Conservation (phyloP, 768 basidiomycete genomes). For the Gelatoporia subvermispora region DNA sequence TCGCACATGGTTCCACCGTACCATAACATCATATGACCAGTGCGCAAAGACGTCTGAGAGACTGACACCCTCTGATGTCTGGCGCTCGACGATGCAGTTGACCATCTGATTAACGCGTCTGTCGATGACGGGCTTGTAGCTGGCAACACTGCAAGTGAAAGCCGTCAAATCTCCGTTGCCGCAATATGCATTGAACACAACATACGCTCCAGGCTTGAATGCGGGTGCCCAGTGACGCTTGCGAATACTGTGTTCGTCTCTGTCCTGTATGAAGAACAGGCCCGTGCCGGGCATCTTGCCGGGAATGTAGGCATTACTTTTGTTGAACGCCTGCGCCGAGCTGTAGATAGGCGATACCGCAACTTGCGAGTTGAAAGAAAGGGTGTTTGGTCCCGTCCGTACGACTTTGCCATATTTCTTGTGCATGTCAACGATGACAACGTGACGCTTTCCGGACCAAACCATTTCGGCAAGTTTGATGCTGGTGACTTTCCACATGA, state of each 20-base stretch:
- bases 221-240: slow-evolving; percentile 23
- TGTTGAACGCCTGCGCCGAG: slow-evolving; percentile 12
- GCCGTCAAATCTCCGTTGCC: background rate
- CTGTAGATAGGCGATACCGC: slow-evolving; percentile 20
- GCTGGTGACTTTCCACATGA: background rate
- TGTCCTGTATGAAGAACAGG: slow-evolving; percentile 26
- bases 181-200: slow-evolving; percentile 1
- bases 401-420: background rate
- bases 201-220: slow-evolving; percentile 17
- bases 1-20: slow-evolving; percentile 1
- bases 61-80: too few species aligned
- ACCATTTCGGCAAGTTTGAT: background rate
- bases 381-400: slow-evolving; percentile 19
- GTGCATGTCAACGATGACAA: background rate
- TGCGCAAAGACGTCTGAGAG: slow-evolving; percentile 7
- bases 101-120: slow-evolving; percentile 3
- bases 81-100: background rate
- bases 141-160: background rate
- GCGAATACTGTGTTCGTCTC: slow-evolving; percentile 17
- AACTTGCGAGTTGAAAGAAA: slow-evolving; percentile 23
- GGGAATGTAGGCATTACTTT: slow-evolving; percentile 22
- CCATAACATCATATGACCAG: slow-evolving; percentile 25
- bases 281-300: slow-evolving; percentile 10
- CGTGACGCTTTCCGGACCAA: background rate
- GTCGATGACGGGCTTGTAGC: background rate